Evolutionary conservation across 371 early-diverging fungal species (phyloP), one percentile per base, ranked within the genome.

Genomic region (Coemansia sp.): DNA sequence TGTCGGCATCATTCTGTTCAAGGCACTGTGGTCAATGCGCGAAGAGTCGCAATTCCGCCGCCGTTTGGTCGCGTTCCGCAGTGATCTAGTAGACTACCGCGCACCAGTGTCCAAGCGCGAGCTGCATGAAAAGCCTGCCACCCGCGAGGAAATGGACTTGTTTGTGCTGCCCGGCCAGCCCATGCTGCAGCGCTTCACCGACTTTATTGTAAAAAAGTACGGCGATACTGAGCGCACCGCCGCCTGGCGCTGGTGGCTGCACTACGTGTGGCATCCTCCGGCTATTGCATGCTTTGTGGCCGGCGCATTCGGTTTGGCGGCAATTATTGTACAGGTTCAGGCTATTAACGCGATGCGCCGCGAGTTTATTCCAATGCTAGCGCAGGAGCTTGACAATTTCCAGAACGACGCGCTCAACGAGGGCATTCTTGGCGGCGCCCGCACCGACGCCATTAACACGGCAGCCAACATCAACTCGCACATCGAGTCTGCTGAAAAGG

Each of bases 191-290:
- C 52, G 62, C 12, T 1, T 70, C 15, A 65, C 66, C 2, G 28
- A 57, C 13, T 56, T 54, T 9, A 36, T 70, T 11, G 57, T 44
- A n/a, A 48, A n/a, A 5, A 66, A 51, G 40, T 55, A 48, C 12
- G 71, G 71, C 49, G 60, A 70, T 40, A 46, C 40, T 9, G 66
- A 71, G 28, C 32, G 49, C 24, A 46, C 67, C n/a, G 55, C 66
- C 21, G 67, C 67, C 7, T 74, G 71, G 71, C 75, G 75, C 63
- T 74, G 75, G 75, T 74, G 40, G 51, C 23, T 70, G 11, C 63
- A 78, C 52, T 78, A 78, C 26, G 52, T 73, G 17, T 41, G 54
- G 46, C 70, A 73, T 44, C 61, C 74, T 9, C 79, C 79, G 3
- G 70, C 74, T 23, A 51, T 78, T 17, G 79, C 74, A 3, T 78